Evolutionary conservation across 2,329 filamentous ascomycete species (phyloP).

Genomic region (Ceratocystis cacaofunesta): DNA sequence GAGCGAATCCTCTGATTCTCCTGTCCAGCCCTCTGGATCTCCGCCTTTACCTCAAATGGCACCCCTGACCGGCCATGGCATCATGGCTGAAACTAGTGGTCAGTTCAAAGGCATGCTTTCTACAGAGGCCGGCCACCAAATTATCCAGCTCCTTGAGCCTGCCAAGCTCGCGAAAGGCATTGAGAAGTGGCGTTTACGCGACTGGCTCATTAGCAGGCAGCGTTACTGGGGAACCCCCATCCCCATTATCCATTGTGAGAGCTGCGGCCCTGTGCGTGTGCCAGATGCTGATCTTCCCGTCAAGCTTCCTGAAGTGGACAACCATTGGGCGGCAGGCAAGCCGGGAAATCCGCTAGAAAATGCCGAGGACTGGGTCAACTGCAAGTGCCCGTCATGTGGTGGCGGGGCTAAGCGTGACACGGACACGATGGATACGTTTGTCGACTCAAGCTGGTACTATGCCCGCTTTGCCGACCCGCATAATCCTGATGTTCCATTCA

Average conservation of each 20-base stretch:
- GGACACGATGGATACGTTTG: constrained; percentile 93
- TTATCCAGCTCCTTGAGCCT: constrained; percentile 42
- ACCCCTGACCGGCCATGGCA: constrained; percentile 50
- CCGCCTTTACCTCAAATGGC: constrained; percentile 27
- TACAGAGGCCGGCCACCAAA: constrained; percentile 42
- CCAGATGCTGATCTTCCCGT: constrained; percentile 65
- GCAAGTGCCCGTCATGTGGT: constrained; percentile 58
- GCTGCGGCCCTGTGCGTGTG: constrained; percentile 67
- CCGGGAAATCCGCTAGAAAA: constrained; percentile 64
- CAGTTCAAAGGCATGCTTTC: constrained; percentile 50
- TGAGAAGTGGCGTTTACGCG: constrained; percentile 65
- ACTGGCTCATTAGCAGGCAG: constrained; percentile 88
- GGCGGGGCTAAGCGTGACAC: constrained; percentile 64
- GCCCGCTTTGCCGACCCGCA: constrained; percentile 62
- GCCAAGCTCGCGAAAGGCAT: constrained; percentile 44
- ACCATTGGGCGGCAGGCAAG: constrained; percentile 52
- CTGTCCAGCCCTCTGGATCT: neutral
- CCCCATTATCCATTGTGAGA: constrained; percentile 66
- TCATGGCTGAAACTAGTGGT: constrained; percentile 51
- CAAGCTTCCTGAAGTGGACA: constrained; percentile 51
- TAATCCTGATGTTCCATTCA: constrained; percentile 48
- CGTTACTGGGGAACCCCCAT: constrained; percentile 87
- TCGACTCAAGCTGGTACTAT: constrained; percentile 91
- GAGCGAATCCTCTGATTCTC: neutral
- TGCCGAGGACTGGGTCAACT: constrained; percentile 59